Base-by-base conservation (phyloP, 192 early-diverging fungal genomes). In the Coemansia biformis region DNA sequence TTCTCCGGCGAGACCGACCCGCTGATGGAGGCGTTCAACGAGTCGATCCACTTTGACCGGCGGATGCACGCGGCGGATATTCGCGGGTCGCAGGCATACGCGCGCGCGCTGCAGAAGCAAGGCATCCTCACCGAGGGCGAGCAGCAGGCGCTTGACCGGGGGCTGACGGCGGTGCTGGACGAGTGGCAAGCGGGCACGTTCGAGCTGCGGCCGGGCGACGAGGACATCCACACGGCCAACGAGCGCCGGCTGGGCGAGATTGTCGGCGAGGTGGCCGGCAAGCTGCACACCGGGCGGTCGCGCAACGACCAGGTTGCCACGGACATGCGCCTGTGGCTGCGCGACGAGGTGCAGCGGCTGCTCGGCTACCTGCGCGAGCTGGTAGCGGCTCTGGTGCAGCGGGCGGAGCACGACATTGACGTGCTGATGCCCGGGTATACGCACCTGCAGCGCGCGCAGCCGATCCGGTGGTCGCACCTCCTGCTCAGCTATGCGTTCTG, bases 141-240 rank as follows among this genome's bases (percentile, higher is more conserved):
- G 60, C 76, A 79, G 28, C 78, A 79, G 44, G 57, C 67, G 30
- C 65, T 99, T 26, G 81, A 90, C 34, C 37, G 49, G 8, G 96
- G 96, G 2, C 81, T 99, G 8, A 62, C 80, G 28, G 48, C 63
- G 24, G 91, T 99, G 10, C 79, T 75, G 23, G 50, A 61, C 16
- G 96, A 99, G 60, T 99, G 96, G 96, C 75, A 79, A 12, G 33
- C 55, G 19, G 81, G 79, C 38, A 70, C 53, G 3, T 96, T 99
- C 73, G 77, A 54, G 29, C 73, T 90, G 24, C 53, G 78, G 45
- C 65, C 81, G 4, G 83, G 83, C 6, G 96, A 99, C 70, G 96
- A 99, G 64, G 96, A 99, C 74, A 99, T 99, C 63, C 96, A 99
- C 70, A 99, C 93, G 0, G 96, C 96, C 50, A 99, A 99, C 58